phyloP scores from a whole-genome alignment of 1,284 basidiomycete genomes.

The Tilletiaria anomala region DNA sequence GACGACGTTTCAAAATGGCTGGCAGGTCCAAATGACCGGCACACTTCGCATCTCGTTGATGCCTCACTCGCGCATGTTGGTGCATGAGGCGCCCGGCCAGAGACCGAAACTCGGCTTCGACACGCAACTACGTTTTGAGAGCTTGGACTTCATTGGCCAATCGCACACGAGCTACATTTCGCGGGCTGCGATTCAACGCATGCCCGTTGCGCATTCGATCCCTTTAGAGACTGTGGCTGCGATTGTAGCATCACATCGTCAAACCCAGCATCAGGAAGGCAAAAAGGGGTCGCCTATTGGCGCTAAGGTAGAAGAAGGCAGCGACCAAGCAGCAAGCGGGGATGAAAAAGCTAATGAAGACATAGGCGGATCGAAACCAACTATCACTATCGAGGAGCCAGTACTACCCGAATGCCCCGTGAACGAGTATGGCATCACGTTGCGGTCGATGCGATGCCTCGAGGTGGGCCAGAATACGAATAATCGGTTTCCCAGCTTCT shows the following conservation, averaged over 20 bases:
- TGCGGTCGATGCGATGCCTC: slow-evolving; percentile 27
- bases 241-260: no score
- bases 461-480: slow-evolving; percentile 4
- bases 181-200: no score
- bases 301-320: no score
- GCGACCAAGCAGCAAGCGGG: no score
- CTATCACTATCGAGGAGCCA: slow-evolving; percentile 14
- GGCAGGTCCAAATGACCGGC: background rate
- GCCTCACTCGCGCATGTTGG: slow-evolving; percentile 1
- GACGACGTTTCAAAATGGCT: background rate
- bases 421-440: slow-evolving; percentile 29
- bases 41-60: background rate
- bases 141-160: background rate
- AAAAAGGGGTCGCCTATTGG: no score
- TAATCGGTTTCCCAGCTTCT: slow-evolving; percentile 22
- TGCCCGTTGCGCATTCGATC: no score
- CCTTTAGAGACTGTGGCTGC: no score
- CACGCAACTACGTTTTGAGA: background rate
- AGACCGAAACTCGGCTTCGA: slow-evolving; percentile 7
- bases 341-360: no score
- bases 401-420: slow-evolving; percentile 24
- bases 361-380: no score
- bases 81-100: slow-evolving; percentile 5
- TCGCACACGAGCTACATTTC: no score
- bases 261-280: no score